Evolutionary conservation across 768 basidiomycete genomes (phyloP), one percentile per base, ranked within the genome.

Genomic region (Tephrocybe sp.): DNA sequence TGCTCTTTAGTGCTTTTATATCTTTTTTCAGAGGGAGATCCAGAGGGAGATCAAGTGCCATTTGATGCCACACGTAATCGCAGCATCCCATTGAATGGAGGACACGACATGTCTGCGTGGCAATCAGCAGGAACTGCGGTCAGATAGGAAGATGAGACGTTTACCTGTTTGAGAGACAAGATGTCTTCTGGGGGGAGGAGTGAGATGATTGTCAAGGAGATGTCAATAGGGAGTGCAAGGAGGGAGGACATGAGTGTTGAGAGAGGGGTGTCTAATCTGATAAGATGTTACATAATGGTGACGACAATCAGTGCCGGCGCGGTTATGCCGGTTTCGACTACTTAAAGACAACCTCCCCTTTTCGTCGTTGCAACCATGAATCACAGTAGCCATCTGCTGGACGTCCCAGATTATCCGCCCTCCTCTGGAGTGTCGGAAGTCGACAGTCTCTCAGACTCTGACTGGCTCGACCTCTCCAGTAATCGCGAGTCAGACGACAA

Each of bases 391-490:
- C 61, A 68, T 47, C 48, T 59, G 39, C 53, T 58, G 52, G 66
- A 69, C 58, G 49, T 62, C 31, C 49, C 65, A 58, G 65, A 74
- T 55, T 65, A 63, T 53, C 63, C 67, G 57, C 70, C 69, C 53
- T 69, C 70, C 56, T 71, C 73, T 48, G 63, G 62, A 55, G 72
- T 80, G 66, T 80, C 84, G 60, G 87, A 89, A 64, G 63, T 76
- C 57, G 87, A 86, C 64, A 79, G 67, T 54, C 66, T 81, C 55
- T 90, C 87, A 34, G 89, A 91, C 71, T 88, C 85, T 26, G 89
- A 91, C 67, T 91, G 89, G 89, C 84, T 88, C 61, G 88, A 90
- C 61, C 77, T 91, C 58, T 72, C 85, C 26, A 84, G 82, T 61
- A 81, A 78, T 64, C 80, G 79, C 58, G 82, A 82, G 48, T 87